phyloP scores from a whole-genome alignment of 1,284 basidiomycete species.

The Tylopilus sp. region DNA sequence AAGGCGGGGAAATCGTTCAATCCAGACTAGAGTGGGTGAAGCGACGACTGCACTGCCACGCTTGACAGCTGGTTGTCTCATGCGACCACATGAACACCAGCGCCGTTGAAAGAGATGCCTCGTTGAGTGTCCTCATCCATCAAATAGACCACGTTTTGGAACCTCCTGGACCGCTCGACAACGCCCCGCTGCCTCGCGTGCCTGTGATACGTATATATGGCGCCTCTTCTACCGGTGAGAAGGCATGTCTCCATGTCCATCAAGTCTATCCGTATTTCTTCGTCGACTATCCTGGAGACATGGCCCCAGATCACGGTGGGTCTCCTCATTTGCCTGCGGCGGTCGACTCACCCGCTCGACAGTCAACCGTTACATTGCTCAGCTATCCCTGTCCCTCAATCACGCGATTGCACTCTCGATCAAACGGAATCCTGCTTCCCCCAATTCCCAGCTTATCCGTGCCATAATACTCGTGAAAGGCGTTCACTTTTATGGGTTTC shows the following conservation, averaged over 20 bases:
- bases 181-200: constrained; percentile 55
- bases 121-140: constrained; percentile 54
- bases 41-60: background rate
- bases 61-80: background rate
- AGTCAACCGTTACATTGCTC: constrained; percentile 69
- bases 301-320: constrained; percentile 49
- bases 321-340: background rate
- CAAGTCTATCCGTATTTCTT: constrained; percentile 82
- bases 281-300: constrained; percentile 59
- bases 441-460: constrained; percentile 58
- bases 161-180: constrained; percentile 58
- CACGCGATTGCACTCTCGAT: constrained; percentile 70
- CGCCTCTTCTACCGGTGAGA: constrained; percentile 69
- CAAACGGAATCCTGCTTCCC: constrained; percentile 55
- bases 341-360: constrained; percentile 8
- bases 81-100: background rate
- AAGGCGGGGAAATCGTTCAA: no score
- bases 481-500: constrained; percentile 94
- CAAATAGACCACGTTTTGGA: constrained; percentile 63
- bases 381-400: constrained; percentile 68
- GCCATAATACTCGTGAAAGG: constrained; percentile 87
- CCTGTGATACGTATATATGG: constrained; percentile 89
- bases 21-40: no score
- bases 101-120: background rate
- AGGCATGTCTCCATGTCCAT: constrained; percentile 86